Percentiles rank a stretch among this genome's conserved stretches.
Conservation (phyloP, 305 asterid species). For the Fraxinus velutina region DNA sequence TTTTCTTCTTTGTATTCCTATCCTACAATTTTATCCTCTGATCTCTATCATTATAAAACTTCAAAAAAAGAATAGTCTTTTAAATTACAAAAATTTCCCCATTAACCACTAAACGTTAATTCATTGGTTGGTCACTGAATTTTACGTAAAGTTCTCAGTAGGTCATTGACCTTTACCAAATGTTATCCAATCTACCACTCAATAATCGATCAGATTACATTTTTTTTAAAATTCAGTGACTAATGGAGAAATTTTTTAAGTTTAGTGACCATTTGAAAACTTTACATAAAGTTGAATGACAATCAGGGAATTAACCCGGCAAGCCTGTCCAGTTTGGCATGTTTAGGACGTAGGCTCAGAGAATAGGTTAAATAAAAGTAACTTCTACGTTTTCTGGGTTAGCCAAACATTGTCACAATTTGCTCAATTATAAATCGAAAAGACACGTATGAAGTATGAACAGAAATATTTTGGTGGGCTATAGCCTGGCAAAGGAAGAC, state of each 20-base stretch:
- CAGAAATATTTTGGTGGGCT: neutral
- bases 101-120: no score
- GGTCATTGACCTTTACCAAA: neutral
- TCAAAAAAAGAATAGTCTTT: no score
- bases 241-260: neutral
- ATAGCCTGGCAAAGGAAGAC: slow-evolving; percentile 3
- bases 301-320: neutral
- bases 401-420: neutral
- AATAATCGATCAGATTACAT: neutral
- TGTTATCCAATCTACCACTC: neutral
- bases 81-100: no score
- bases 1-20: no score
- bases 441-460: neutral
- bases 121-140: neutral
- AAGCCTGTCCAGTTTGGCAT: neutral
- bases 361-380: neutral
- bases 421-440: neutral
- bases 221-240: neutral
- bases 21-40: no score
- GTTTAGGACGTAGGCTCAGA: neutral
- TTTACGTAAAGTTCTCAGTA: neutral
- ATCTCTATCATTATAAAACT: no score
- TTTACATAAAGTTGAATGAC: neutral
- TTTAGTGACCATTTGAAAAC: neutral
- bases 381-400: neutral